These are phyloP conservation scores for Wallemia hederae DNA, from an alignment of 1,284 basidiomycete species.

Conservation along the genomic window DNA sequence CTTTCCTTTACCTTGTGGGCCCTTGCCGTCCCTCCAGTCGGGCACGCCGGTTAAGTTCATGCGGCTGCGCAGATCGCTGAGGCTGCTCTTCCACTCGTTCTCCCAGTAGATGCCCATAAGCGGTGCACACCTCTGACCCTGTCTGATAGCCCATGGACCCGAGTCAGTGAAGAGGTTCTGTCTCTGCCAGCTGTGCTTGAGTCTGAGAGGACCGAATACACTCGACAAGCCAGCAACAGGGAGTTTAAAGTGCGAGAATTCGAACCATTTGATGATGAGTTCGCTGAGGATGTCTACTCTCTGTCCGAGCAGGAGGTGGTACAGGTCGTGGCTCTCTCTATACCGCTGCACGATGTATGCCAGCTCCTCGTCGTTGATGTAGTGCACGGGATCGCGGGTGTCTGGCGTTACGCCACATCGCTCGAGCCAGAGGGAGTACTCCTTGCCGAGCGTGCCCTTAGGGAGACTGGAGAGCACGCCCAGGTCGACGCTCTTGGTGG, in stretches of 20 bases:
- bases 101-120: not conserved
- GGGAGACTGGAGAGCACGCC: constrained; percentile 31
- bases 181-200: constrained; percentile 7
- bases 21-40: not conserved
- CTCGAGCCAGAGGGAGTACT: constrained; percentile 74
- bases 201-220: constrained; percentile 28
- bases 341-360: constrained; percentile 96
- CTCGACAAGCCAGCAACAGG: constrained; percentile 65
- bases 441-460: constrained; percentile 54
- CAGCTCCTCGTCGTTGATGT: constrained; percentile 70
- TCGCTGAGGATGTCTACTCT: constrained; percentile 76
- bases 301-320: constrained; percentile 62
- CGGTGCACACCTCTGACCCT: not conserved
- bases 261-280: constrained; percentile 85
- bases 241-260: constrained; percentile 69
- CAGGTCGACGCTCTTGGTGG: constrained; percentile 46
- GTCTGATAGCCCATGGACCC: not conserved
- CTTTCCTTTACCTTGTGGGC: not conserved
- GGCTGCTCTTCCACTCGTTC: not conserved
- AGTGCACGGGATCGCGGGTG: constrained; percentile 68
- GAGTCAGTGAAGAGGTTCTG: not conserved
- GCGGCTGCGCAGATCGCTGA: not conserved
- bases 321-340: constrained; percentile 88
- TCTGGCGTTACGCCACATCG: constrained; percentile 79
- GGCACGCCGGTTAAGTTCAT: not conserved